These are phyloP conservation scores for Tolypocladium sp. DNA, from an alignment of 2,329 filamentous ascomycete genomes.

Conservation along the genomic window DNA sequence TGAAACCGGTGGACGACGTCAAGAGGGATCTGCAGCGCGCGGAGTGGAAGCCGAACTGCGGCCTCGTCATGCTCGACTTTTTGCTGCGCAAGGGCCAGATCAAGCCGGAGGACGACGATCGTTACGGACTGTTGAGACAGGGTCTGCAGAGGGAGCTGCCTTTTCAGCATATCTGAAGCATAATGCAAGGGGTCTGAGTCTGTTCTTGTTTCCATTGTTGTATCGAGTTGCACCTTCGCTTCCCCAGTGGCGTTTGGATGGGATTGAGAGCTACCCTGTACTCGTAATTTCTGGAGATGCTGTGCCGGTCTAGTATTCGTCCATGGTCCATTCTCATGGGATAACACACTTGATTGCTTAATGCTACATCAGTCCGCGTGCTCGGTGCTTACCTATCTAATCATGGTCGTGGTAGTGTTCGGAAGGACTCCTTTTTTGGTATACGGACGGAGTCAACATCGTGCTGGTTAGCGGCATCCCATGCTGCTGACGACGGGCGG, in stretches of 20 bases:
- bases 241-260: not conserved
- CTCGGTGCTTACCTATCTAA: not conserved
- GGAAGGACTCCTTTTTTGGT: not conserved
- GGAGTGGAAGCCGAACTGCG: constrained; percentile 29
- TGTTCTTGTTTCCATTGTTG: not conserved
- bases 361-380: not conserved
- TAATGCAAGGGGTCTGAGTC: not conserved
- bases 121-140: constrained; percentile 10
- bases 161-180: constrained; percentile 8
- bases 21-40: constrained; percentile 14
- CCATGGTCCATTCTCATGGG: not conserved
- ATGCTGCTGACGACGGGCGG: not conserved
- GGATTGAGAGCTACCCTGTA: not conserved
- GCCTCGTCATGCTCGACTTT: constrained; percentile 29
- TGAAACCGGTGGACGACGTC: constrained; percentile 18
- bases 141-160: constrained; percentile 16
- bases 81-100: constrained; percentile 20
- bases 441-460: not conserved
- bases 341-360: not conserved
- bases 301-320: not conserved
- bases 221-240: not conserved
- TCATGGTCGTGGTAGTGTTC: not conserved
- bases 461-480: not conserved
- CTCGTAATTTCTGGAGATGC: not conserved
- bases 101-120: constrained; percentile 11